Conservation (phyloP, 1,139 yeast species). For the Yamadazyma atlantica region DNA sequence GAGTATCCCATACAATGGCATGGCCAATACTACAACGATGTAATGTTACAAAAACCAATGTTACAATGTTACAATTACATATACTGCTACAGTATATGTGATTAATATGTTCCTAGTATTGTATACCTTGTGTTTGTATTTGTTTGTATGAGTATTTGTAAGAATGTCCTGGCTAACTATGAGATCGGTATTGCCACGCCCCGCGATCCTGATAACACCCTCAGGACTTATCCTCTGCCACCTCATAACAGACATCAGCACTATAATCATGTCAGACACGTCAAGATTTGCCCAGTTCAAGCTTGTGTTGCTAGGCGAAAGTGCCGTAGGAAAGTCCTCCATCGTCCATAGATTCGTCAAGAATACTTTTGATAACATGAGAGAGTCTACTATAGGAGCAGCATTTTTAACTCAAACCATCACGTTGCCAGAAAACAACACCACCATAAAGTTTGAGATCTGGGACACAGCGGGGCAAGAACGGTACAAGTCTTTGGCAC, state of each 20-base stretch:
- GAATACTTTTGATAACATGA: conserved; percentile 88
- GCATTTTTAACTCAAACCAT: conserved; percentile 93
- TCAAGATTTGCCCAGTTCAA: conserved; percentile 42
- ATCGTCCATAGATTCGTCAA: conserved; percentile 48
- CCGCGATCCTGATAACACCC: no score
- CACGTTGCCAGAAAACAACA: conserved; percentile 37
- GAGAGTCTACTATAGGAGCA: conserved; percentile 97
- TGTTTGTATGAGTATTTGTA: no score
- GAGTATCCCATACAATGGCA: no score
- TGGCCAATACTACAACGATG: no score
- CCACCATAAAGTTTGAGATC: conserved; percentile 45
- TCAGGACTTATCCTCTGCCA: no score
- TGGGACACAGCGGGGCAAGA: conserved; percentile 57
- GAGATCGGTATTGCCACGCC: no score
- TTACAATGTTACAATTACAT: no score
- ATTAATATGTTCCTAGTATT: no score
- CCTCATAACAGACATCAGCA: neutral
- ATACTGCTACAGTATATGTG: no score
- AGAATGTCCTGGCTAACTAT: no score
- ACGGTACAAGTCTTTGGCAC: conserved; percentile 46
- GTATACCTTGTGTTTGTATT: no score
- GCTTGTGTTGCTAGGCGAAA: conserved; percentile 46
- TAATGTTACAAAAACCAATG: no score
- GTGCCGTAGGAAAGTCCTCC: conserved; percentile 51
- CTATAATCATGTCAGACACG: conserved; percentile 2